A percentile compares a stretch with the other conserved stretches of the same genome.
phyloP scores from a whole-genome alignment of 768 basidiomycete species.

The Phallus indusiatus region DNA sequence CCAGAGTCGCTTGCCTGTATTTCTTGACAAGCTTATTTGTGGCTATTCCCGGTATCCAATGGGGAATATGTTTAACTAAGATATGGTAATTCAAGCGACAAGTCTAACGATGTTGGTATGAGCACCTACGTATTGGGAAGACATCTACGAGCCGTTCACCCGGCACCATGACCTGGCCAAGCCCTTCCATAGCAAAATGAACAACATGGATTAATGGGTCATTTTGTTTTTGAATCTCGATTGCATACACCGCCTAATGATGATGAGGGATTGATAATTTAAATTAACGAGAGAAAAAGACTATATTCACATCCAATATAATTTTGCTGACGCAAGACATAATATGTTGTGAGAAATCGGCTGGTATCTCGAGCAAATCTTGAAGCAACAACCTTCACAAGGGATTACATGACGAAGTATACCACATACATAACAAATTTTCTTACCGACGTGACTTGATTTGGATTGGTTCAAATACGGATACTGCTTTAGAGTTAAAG shows the following conservation, averaged over 20 bases:
- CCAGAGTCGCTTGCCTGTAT: conserved; percentile 28
- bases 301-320: neutral
- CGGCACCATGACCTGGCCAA: conserved; percentile 18
- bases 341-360: conserved; percentile 20
- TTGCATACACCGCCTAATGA: conserved; percentile 35
- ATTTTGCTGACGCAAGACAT: neutral
- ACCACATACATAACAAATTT: neutral
- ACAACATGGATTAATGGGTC: conserved; percentile 28
- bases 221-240: conserved; percentile 21
- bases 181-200: conserved; percentile 15
- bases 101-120: neutral
- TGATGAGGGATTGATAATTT: conserved; percentile 18
- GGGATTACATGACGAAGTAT: neutral
- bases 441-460: conserved; percentile 18
- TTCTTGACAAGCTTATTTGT: conserved; percentile 3
- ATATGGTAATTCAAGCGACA: conserved; percentile 27
- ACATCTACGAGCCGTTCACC: conserved; percentile 13
- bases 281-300: conserved; percentile 20
- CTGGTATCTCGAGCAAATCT: conserved; percentile 20
- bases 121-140: conserved; percentile 11
- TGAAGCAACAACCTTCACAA: conserved; percentile 1
- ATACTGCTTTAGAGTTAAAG: conserved; percentile 22
- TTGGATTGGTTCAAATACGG: conserved; percentile 27
- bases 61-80: conserved; percentile 13
- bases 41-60: conserved; percentile 14